Conservation (phyloP, 2,329 filamentous ascomycete genomes). For the Plenodomus tracheiphilus region DNA sequence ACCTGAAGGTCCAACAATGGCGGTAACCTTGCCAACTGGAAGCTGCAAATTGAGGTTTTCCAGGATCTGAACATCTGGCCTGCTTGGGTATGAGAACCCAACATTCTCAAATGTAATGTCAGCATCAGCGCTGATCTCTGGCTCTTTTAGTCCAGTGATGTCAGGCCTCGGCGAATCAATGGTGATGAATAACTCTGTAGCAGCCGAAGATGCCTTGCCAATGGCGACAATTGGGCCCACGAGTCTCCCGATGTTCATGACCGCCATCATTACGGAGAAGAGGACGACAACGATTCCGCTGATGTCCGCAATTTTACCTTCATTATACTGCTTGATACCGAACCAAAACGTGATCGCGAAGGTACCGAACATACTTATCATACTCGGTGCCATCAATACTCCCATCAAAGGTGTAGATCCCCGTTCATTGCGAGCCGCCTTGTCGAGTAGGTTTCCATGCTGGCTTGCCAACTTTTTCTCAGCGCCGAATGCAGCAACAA, state of each 20-base stretch:
- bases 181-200: slow-evolving; percentile 41
- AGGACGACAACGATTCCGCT: slow-evolving; percentile 43
- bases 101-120: slow-evolving; percentile 43
- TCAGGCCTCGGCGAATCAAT: slow-evolving; percentile 39
- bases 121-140: slow-evolving; percentile 35
- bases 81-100: slow-evolving; percentile 46
- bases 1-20: slow-evolving; percentile 69
- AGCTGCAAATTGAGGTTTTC: slow-evolving; percentile 63
- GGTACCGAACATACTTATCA: slow-evolving; percentile 42
- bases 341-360: slow-evolving; percentile 47
- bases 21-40: slow-evolving; percentile 67
- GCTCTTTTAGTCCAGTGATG: slow-evolving; percentile 38
- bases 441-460: slow-evolving; percentile 31
- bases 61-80: slow-evolving; percentile 66
- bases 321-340: slow-evolving; percentile 40
- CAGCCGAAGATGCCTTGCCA: slow-evolving; percentile 40
- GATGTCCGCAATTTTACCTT: slow-evolving; percentile 35
- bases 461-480: slow-evolving; percentile 38
- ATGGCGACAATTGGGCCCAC: slow-evolving; percentile 38
- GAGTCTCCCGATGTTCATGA: slow-evolving; percentile 39
- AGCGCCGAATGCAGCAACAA: slow-evolving; percentile 44
- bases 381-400: slow-evolving; percentile 37
- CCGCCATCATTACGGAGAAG: slow-evolving; percentile 45
- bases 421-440: slow-evolving; percentile 32
- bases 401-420: slow-evolving; percentile 39